Evolutionary conservation across 345 rosid species (phyloP), one percentile per base, ranked within the genome.

Genomic region (Eucalyptus erythrocorys): DNA sequence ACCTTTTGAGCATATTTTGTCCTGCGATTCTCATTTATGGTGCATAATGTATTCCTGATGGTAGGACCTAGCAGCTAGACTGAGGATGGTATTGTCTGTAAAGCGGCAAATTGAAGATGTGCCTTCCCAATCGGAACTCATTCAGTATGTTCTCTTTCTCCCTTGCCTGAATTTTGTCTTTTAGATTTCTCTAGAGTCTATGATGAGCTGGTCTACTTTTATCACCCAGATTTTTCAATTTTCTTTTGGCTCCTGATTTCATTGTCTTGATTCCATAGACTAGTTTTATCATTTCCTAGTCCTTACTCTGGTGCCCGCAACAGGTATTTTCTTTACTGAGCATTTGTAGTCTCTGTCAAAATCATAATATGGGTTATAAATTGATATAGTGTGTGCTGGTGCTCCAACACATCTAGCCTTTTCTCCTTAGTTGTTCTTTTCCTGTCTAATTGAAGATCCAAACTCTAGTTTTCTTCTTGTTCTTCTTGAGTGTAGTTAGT

Each of bases 61-160:
- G 87, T 91, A 97, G 99, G 99, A 95, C 90, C 94, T 96, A 64
- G 96, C 94, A 26, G 94, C 94, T 82, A 92, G 61, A 37, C 92
- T 94, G 68, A 93, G 95, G 91, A 93, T 90, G 24, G 90, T 93
- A 87, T 68, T 96, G 34, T 94, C 95, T 6, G 84, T 95, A 88
- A 97, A 93, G 92, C 91, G 93, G 89, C 92, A 93, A 91, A 94
- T 96, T 89, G 98, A 91, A 91, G 94, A 96, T 85, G 92, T 93
- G 66, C 97, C 99, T 86, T 93, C 94, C 87, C 97, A 94, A 42
- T 92, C 96, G 48, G 99, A 97, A 88, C 96, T 95, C 57, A 92
- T 93, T 86, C 99, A 96, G 99, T 97, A 94, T 90, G 99, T 87
- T 90, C 26, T 42, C 87, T 76, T 8, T 22, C 49, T 85, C 53